These are phyloP conservation scores for Aquilaria yunnanensis DNA, from an alignment of 345 rosid genomes.

Conservation along the genomic window DNA sequence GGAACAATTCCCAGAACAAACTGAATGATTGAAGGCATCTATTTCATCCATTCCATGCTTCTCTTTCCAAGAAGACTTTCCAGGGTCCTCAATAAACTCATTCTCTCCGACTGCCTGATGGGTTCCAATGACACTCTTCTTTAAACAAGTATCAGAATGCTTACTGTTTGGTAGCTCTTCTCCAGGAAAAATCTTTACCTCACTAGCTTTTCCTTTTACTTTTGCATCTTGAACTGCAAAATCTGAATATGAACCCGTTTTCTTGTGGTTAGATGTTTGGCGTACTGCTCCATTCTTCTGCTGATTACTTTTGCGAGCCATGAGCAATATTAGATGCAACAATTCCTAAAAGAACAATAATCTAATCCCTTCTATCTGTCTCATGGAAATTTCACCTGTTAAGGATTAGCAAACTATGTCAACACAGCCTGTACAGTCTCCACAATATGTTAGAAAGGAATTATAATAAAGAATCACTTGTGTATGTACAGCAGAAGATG, in stretches of 20 bases:
- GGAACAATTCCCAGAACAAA: conserved; percentile 22
- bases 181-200: conserved; percentile 31
- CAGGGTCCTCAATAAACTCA: conserved; percentile 20
- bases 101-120: conserved; percentile 27
- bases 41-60: conserved; percentile 29
- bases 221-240: conserved; percentile 24
- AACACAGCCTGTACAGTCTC: conserved; percentile 11
- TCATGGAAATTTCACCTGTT: neutral
- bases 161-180: conserved; percentile 41
- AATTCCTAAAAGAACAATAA: conserved; percentile 12
- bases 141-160: conserved; percentile 24
- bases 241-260: conserved; percentile 41
- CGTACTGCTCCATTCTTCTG: conserved; percentile 69
- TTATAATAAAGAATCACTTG: neutral
- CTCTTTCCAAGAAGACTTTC: conserved; percentile 24
- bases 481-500: neutral
- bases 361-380: conserved; percentile 17
- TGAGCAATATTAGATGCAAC: conserved; percentile 13
- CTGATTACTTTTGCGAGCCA: conserved; percentile 87
- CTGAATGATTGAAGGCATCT: conserved; percentile 24
- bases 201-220: conserved; percentile 37
- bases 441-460: neutral
- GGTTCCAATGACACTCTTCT: conserved; percentile 12
- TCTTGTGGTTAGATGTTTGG: conserved; percentile 39
- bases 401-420: conserved; percentile 3